Evolutionary conservation across 352 stramenopile genomes (phyloP), one percentile per base, ranked within the genome.

Genomic region (Phytophthora constricta): DNA sequence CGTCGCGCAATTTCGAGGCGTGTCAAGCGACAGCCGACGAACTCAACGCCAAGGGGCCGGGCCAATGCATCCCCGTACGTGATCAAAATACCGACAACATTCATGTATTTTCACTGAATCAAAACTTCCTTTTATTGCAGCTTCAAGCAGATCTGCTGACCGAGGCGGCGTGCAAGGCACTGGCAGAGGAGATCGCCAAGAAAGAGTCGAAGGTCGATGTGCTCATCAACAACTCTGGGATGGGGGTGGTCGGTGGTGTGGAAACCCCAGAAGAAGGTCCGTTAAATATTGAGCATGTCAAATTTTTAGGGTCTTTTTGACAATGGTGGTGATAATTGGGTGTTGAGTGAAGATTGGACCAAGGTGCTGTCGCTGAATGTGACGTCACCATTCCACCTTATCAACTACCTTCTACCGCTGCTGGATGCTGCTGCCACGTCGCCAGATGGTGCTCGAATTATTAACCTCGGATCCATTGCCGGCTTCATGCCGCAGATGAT

Each of bases 331-430:
- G n/a, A n/a, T n/a, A n/a, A n/a, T 11, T 37, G 7, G 31, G 7
- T 60, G 11, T 48, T 28, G 2, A 13, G 10, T 54, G 68, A 65
- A 92, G 95, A 83, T 42, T 99, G 93, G 84, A 86, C 98, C 59
- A 93, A 96, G 52, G 92, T 98, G 7, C 78, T 98, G 16, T 83
- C 93, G 46, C 54, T 99, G 56, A 99, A 99, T 72, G 91, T 99
- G 58, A 98, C 97, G 73, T 85, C 90, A 14, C 73, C 97, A 1
- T 99, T 98, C 73, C 97, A 98, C 68, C 73, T 99, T 34, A 95
- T 89, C 20, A 80, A 91, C 27, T 85, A 95, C 33, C 87, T 97
- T 51, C 73, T 98, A 20, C 95, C 95, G 13, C 74, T 98, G 23
- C 76, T 99, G 45, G 84, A 98, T 56, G 71, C 19, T 4, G 84